Evolutionary conservation across 176 grass and related monocot species (phyloP).

Genomic region (Ampelocalamus luodianensis): DNA sequence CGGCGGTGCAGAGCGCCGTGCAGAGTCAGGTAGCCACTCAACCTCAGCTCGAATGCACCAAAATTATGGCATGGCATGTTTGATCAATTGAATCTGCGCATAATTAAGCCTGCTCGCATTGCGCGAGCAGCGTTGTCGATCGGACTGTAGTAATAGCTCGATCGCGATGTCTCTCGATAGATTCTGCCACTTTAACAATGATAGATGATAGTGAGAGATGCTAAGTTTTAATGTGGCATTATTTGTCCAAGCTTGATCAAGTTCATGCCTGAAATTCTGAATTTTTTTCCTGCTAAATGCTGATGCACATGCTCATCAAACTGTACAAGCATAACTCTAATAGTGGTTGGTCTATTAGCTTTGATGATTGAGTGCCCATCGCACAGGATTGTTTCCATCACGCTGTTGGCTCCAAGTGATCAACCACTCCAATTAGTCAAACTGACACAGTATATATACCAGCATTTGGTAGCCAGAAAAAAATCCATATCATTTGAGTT

Average conservation of each 20-base stretch:
- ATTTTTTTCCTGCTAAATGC: background rate
- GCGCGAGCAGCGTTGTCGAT: background rate
- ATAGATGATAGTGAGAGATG: background rate
- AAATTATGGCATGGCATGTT: constrained; percentile 5
- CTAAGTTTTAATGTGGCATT: background rate
- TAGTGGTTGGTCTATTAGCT: background rate
- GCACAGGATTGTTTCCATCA: background rate
- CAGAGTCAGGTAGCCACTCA: constrained; percentile 73
- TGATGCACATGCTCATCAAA: background rate
- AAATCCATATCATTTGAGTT: background rate
- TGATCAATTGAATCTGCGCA: background rate
- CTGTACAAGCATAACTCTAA: background rate
- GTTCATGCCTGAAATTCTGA: too few species aligned
- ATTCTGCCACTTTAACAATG: background rate
- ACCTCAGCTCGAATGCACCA: constrained; percentile 1
- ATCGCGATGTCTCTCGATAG: background rate
- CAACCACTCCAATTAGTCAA: constrained; percentile 14
- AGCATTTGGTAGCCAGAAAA: background rate
- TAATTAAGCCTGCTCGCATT: background rate
- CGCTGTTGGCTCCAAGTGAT: background rate
- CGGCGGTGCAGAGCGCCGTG: constrained; percentile 69
- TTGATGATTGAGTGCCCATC: background rate
- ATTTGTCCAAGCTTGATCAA: background rate
- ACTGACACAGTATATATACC: background rate
- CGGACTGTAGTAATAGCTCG: background rate